Evolutionary conservation across 495 filamentous ascomycete genomes (phyloP), one percentile per base, ranked within the genome.

Genomic region (Xylaria grammica): DNA sequence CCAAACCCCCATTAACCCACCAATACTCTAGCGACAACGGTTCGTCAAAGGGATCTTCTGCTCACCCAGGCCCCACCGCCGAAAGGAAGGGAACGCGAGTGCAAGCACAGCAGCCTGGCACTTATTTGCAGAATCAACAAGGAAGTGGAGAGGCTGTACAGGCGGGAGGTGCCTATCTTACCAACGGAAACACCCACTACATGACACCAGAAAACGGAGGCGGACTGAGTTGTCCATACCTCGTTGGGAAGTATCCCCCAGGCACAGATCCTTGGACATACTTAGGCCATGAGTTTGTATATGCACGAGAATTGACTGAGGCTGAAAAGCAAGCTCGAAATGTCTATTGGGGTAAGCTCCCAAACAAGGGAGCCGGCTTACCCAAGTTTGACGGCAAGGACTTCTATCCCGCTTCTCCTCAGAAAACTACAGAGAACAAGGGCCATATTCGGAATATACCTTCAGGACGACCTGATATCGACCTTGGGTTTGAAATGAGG

Each of bases 381-480:
- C 84, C 84, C 34, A 85, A 83, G 66, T 86, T 79, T 56, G 83
- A 86, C 54, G 84, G 84, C 1, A 83, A 83, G 69, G 77, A 85
- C 61, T 86, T 86, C 68, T 85, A 85, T 61, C 82, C 81, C 3
- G 71, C 83, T 3, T 85, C 84, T 1, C 81, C 83, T 0, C 65
- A 70, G 54, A 84, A 82, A 67, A 67, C 73, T 48, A 45, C 34
- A 29, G 32, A 45, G 40, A 48, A 51, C 30, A 52, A 42, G 27
- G 32, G 54, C 1, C 51, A 50, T 20, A 17, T 19, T 27, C 64
- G 50, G 20, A 62, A 62, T 5, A 38, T 66, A 17, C 61, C 60
- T 9, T 57, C 57, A 2, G 61, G 55, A 29, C 59, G 54, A 44
- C 15, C 63, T n/a, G 63, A 59, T 0, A 6, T 49, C 15, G 65